These are phyloP conservation scores for Lophium mytilinum DNA, from an alignment of 495 filamentous ascomycete genomes.

Conservation along the genomic window DNA sequence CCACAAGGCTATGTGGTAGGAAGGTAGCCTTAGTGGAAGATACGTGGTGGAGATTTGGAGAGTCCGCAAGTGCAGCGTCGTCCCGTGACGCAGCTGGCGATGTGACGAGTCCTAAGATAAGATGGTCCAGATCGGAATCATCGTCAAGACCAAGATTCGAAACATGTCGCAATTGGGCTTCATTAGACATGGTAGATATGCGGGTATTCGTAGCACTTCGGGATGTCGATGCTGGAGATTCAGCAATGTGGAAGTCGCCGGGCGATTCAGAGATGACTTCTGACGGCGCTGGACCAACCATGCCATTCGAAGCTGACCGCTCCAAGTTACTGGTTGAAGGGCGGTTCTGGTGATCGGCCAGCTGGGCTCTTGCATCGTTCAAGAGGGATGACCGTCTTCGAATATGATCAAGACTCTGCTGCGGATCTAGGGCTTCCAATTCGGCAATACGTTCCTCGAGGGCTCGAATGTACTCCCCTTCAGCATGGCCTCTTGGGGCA, in stretches of 20 bases:
- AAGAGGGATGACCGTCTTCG: neutral
- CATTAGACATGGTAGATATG: too few relatives aligned
- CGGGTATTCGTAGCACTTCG: too few relatives aligned
- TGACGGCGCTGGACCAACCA: too few relatives aligned
- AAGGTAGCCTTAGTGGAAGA: neutral
- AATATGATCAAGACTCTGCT: constrained; percentile 7
- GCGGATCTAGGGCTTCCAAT: constrained; percentile 5
- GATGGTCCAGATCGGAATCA: neutral
- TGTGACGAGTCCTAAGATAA: constrained; percentile 4
- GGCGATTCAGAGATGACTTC: too few relatives aligned
- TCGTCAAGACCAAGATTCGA: neutral
- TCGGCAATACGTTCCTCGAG: constrained; percentile 5
- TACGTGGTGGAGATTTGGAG: neutral
- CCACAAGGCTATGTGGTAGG: neutral
- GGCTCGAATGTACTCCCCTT: constrained; percentile 1
- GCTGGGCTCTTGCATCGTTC: too few relatives aligned
- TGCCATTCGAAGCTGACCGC: too few relatives aligned
- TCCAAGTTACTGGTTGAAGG: too few relatives aligned
- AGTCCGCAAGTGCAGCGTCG: too few relatives aligned
- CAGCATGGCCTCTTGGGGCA: neutral
- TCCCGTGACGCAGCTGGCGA: neutral
- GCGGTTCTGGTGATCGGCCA: too few relatives aligned
- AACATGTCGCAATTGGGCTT: too few relatives aligned
- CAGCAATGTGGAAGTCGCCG: too few relatives aligned
- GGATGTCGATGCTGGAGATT: too few relatives aligned